These are phyloP conservation scores for Petasospora rhodanensis DNA, from an alignment of 1,139 yeast species.

Conservation along the genomic window DNA sequence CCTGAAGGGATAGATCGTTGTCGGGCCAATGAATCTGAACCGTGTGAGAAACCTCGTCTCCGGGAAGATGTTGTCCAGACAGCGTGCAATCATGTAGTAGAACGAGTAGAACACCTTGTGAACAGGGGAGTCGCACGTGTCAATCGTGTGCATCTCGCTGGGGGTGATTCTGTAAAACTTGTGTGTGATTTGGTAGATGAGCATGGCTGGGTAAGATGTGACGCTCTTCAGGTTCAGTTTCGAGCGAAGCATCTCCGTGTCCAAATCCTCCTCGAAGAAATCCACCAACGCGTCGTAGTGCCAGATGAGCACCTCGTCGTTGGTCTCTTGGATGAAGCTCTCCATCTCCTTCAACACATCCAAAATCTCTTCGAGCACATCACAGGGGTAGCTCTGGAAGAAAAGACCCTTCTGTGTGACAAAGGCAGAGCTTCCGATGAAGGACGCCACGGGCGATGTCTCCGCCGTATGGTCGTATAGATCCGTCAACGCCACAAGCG, in stretches of 20 bases:
- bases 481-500: constrained; percentile 16
- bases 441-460: constrained; percentile 15
- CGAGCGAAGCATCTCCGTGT: background rate
- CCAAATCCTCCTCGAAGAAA: constrained; percentile 9
- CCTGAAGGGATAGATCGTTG: constrained; percentile 18
- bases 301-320: constrained; percentile 11
- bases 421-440: constrained; percentile 8
- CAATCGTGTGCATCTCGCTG: constrained; percentile 14
- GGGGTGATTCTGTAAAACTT: constrained; percentile 18
- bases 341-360: constrained; percentile 12
- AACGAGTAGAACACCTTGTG: constrained; percentile 18
- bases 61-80: constrained; percentile 23
- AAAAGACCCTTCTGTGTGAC: constrained; percentile 13
- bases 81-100: constrained; percentile 17
- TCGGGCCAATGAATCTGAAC: constrained; percentile 23
- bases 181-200: constrained; percentile 14
- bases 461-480: constrained; percentile 12
- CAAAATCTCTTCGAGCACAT: constrained; percentile 16
- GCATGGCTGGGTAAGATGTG: constrained; percentile 15
- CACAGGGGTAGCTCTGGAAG: constrained; percentile 17
- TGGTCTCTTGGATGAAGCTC: constrained; percentile 4
- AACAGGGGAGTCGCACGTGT: constrained; percentile 7
- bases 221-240: constrained; percentile 9
- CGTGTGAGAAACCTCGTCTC: constrained; percentile 18
- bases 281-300: constrained; percentile 9